phyloP scores from a whole-genome alignment of 257 asterid genomes.

The Schizonepeta tenuifolia region DNA sequence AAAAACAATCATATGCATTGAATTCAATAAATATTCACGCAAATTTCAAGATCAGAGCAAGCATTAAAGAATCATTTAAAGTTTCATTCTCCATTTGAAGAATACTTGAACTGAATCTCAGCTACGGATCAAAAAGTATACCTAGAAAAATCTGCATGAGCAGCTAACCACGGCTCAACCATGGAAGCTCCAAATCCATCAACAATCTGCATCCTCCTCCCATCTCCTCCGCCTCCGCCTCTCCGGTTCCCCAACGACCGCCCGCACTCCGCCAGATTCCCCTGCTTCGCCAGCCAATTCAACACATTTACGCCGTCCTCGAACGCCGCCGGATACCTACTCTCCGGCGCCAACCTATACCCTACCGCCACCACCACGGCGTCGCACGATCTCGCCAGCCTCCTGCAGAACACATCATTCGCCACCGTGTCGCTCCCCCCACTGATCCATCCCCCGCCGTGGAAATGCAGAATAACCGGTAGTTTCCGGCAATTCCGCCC shows the following conservation, averaged over 20 bases:
- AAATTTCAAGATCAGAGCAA: slow-evolving; percentile 12
- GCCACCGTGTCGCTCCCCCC: slow-evolving; percentile 74
- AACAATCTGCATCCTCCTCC: slow-evolving; percentile 66
- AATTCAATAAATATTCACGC: neutral
- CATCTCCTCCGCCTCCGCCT: slow-evolving; percentile 44
- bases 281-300: slow-evolving; percentile 83
- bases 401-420: slow-evolving; percentile 75
- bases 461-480: slow-evolving; percentile 85
- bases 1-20: slow-evolving; percentile 11
- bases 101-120: neutral
- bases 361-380: slow-evolving; percentile 88
- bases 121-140: slow-evolving; percentile 28
- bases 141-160: slow-evolving; percentile 91
- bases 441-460: slow-evolving; percentile 86
- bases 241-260: slow-evolving; percentile 48
- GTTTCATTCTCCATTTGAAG: neutral
- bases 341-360: slow-evolving; percentile 88
- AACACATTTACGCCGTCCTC: slow-evolving; percentile 79
- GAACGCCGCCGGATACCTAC: slow-evolving; percentile 82
- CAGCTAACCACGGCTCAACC: slow-evolving; percentile 91
- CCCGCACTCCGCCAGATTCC: slow-evolving; percentile 70
- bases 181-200: slow-evolving; percentile 73
- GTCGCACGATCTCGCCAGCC: slow-evolving; percentile 73
- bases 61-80: neutral
- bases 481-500: slow-evolving; percentile 60